Percentiles rank a stretch among this genome's conserved stretches.
Evolutionary conservation across 2,329 filamentous ascomycete genomes (phyloP).

Genomic region (Penicillium brevicompactum): DNA sequence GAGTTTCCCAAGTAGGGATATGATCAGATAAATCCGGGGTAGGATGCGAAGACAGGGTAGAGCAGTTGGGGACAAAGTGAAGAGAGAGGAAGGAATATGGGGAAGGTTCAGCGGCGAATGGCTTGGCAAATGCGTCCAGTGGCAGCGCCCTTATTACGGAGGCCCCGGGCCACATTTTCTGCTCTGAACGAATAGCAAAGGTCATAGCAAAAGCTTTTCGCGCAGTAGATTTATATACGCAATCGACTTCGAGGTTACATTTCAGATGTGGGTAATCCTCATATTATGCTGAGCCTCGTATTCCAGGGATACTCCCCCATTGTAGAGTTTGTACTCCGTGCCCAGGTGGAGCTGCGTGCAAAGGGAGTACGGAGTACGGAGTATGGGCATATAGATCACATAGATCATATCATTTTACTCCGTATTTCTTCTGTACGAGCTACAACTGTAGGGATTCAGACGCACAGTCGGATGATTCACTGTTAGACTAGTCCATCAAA

Average conservation of each 20-base stretch:
- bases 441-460: not conserved
- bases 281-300: not conserved
- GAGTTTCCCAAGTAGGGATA: constrained; percentile 11
- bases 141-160: constrained; percentile 16
- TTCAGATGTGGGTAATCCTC: not conserved
- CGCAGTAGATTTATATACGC: not conserved
- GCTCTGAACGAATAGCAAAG: too few species aligned
- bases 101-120: constrained; percentile 31
- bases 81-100: constrained; percentile 29
- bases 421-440: not conserved
- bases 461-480: constrained; percentile 6
- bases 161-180: not conserved
- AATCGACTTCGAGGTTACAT: constrained; percentile 2
- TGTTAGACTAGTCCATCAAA: constrained; percentile 1
- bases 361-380: not conserved
- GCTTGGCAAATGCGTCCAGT: constrained; percentile 31
- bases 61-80: constrained; percentile 22
- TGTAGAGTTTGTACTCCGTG: too few species aligned
- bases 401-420: not conserved
- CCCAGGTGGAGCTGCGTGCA: too few species aligned
- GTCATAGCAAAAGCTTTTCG: too few species aligned
- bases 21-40: constrained; percentile 2
- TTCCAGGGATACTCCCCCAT: not conserved
- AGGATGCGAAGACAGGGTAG: constrained; percentile 1
- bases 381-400: not conserved